phyloP scores from a whole-genome alignment of 495 filamentous ascomycete species.

The Pseudotulostoma volvatum region DNA sequence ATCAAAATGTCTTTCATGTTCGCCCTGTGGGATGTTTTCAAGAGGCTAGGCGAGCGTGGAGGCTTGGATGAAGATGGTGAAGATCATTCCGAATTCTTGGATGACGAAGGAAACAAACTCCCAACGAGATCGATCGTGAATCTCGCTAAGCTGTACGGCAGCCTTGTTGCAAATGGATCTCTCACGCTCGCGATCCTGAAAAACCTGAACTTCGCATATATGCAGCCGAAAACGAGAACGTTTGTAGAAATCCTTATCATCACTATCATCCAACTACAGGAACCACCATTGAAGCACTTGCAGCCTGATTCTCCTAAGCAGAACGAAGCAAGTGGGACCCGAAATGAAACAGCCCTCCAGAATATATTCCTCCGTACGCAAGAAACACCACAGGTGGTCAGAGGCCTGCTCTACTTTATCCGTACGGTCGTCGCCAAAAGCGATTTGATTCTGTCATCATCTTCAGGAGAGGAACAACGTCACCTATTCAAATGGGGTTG shows the following conservation, averaged over 20 bases:
- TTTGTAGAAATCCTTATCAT: conserved; percentile 72
- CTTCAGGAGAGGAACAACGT: conserved; percentile 39
- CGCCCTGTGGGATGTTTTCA: conserved; percentile 75
- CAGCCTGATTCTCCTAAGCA: conserved; percentile 11
- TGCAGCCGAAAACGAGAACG: conserved; percentile 56
- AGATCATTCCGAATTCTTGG: conserved; percentile 37
- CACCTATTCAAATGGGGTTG: conserved; percentile 53
- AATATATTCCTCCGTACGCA: conserved; percentile 46
- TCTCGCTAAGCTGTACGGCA: conserved; percentile 71
- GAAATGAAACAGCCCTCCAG: conserved; percentile 26
- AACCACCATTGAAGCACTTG: conserved; percentile 10
- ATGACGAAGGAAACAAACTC: conserved; percentile 25
- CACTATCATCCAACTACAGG: conserved; percentile 44
- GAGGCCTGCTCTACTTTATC: conserved; percentile 63
- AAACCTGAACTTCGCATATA: conserved; percentile 58
- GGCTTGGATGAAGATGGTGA: conserved; percentile 39
- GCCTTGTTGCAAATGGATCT: conserved; percentile 48
- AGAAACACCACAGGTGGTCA: conserved; percentile 44
- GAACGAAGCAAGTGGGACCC: conserved; percentile 8
- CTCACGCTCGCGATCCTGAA: conserved; percentile 53
- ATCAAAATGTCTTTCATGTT: conserved; percentile 73
- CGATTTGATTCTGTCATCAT: conserved; percentile 39
- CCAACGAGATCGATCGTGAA: conserved; percentile 62
- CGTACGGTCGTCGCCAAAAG: conserved; percentile 59
- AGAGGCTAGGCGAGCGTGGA: conserved; percentile 59